These are phyloP conservation scores for Elsinoe ampelina DNA, from an alignment of 2,329 filamentous ascomycete genomes.

Conservation along the genomic window DNA sequence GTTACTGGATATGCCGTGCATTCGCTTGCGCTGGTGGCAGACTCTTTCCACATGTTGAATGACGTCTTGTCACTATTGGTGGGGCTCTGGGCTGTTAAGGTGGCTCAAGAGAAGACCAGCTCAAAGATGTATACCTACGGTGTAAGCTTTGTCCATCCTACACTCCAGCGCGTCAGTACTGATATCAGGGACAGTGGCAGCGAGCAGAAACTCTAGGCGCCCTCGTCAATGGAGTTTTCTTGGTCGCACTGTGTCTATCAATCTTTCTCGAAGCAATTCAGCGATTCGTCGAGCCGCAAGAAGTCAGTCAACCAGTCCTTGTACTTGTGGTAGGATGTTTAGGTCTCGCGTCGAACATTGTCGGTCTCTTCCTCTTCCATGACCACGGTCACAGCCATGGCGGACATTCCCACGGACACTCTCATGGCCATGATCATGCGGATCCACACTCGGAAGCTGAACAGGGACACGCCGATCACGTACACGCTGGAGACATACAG, in stretches of 20 bases:
- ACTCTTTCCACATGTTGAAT: conserved; percentile 99
- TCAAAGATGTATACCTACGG: conserved; percentile 95
- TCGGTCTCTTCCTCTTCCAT: conserved; percentile 84
- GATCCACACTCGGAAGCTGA: conserved; percentile 39
- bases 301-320: conserved; percentile 73
- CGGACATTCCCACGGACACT: conserved; percentile 22
- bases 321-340: conserved; percentile 83
- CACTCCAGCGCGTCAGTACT: conserved; percentile 13
- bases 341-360: conserved; percentile 77
- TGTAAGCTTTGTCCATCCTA: conserved; percentile 42
- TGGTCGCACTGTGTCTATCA: conserved; percentile 90
- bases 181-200: conserved; percentile 59
- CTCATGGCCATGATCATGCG: conserved; percentile 17
- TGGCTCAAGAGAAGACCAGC: conserved; percentile 66
- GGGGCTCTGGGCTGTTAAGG: conserved; percentile 88
- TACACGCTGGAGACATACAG: conserved; percentile 34
- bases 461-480: conserved; percentile 45
- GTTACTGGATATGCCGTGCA: conserved; percentile 76
- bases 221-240: conserved; percentile 93
- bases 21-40: conserved; percentile 86
- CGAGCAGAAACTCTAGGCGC: conserved; percentile 94
- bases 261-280: conserved; percentile 94
- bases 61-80: conserved; percentile 92
- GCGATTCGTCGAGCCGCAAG: conserved; percentile 82
- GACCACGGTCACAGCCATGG: conserved; percentile 73